phyloP scores from a whole-genome alignment of 306 rosid genomes.

The Malus sieversii region DNA sequence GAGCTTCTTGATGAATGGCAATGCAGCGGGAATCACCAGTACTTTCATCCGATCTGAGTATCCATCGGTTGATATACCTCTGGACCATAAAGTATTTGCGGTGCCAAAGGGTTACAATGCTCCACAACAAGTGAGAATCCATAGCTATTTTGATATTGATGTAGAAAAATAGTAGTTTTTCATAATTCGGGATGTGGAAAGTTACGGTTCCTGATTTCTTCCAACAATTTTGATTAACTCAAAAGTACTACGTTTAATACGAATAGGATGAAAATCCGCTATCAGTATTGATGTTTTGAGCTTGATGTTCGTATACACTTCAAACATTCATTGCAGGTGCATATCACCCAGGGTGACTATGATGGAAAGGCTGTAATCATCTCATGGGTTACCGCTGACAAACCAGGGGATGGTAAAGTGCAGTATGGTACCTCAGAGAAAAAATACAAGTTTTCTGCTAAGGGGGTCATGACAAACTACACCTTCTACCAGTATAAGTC shows the following conservation, averaged over 20 bases:
- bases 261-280: not conserved
- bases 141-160: not conserved
- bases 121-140: slow-evolving; percentile 72
- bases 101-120: slow-evolving; percentile 73
- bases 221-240: not conserved
- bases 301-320: slow-evolving; percentile 6
- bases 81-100: slow-evolving; percentile 51
- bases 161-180: not conserved
- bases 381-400: slow-evolving; percentile 81
- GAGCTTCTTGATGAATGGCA: slow-evolving; percentile 34
- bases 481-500: slow-evolving; percentile 73
- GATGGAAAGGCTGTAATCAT: slow-evolving; percentile 85
- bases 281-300: not conserved
- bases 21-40: slow-evolving; percentile 77
- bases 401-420: slow-evolving; percentile 57
- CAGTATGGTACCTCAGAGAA: slow-evolving; percentile 50
- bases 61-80: slow-evolving; percentile 75
- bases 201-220: not conserved
- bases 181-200: not conserved
- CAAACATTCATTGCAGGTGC: slow-evolving; percentile 50
- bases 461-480: slow-evolving; percentile 55
- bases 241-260: not conserved
- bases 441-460: slow-evolving; percentile 35
- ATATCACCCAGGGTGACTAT: slow-evolving; percentile 92
- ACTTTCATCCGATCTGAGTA: slow-evolving; percentile 60